Conservation (phyloP, 768 basidiomycete species). For the Hypholoma fasciculare region DNA sequence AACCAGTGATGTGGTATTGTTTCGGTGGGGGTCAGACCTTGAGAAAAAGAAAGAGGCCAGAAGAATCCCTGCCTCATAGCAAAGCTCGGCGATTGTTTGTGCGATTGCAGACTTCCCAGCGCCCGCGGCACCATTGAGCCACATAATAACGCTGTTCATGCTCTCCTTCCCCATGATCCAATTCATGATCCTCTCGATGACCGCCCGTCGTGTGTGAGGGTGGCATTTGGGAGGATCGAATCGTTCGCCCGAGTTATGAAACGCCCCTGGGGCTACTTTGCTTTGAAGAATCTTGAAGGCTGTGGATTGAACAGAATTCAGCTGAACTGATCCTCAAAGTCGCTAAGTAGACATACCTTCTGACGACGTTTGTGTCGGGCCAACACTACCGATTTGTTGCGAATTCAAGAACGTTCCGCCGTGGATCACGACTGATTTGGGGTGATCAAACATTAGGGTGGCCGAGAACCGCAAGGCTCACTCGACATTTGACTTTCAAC, state of each 20-base stretch:
- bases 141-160: neutral
- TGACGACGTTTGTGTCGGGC: no score
- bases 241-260: constrained; percentile 11
- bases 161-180: constrained; percentile 1
- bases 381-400: no score
- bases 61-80: neutral
- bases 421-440: no score
- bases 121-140: constrained; percentile 14
- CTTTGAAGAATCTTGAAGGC: neutral
- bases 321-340: no score
- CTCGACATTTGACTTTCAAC: no score
- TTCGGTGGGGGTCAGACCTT: constrained; percentile 1
- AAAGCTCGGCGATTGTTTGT: constrained; percentile 7
- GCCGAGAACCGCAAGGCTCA: no score
- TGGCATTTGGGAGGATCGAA: constrained; percentile 13
- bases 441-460: no score
- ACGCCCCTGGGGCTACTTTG: constrained; percentile 4
- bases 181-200: constrained; percentile 4
- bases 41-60: constrained; percentile 12
- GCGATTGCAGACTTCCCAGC: constrained; percentile 15
- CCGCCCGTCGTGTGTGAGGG: constrained; percentile 4
- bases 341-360: no score
- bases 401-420: no score
- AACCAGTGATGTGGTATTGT: neutral
- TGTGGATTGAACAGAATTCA: no score